Conservation (phyloP, 169 alveolate genomes). For the Babesia divergens region DNA sequence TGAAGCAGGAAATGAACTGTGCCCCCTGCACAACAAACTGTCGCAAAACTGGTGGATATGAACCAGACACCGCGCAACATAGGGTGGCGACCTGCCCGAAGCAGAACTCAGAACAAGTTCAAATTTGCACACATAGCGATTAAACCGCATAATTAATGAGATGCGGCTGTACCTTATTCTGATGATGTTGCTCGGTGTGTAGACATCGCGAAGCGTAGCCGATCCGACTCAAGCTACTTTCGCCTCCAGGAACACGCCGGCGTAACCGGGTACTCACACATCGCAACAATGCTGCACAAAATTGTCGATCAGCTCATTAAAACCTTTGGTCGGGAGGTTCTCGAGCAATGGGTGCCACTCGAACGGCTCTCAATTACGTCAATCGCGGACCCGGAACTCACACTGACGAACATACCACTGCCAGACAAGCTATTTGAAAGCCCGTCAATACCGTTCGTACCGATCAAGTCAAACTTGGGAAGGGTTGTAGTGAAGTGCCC, state of each 20-base stretch:
- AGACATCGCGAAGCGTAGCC: background rate
- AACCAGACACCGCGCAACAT: slow-evolving; percentile 2
- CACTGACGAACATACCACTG: slow-evolving; percentile 74
- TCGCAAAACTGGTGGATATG: slow-evolving; percentile 14
- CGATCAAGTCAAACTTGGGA: slow-evolving; percentile 76
- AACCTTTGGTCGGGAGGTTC: slow-evolving; percentile 71
- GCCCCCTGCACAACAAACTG: background rate
- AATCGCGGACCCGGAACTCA: slow-evolving; percentile 75
- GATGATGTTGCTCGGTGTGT: background rate
- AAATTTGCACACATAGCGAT: too few species aligned
- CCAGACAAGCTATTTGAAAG: slow-evolving; percentile 78
- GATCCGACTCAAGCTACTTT: background rate
- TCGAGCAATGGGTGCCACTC: slow-evolving; percentile 77
- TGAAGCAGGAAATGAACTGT: background rate
- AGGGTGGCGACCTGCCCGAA: too few species aligned
- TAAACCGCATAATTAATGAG: background rate
- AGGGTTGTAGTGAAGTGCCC: slow-evolving; percentile 72
- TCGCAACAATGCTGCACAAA: slow-evolving; percentile 58
- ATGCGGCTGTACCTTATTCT: background rate
- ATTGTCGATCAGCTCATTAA: slow-evolving; percentile 69
- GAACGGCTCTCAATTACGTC: slow-evolving; percentile 72
- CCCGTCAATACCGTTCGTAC: slow-evolving; percentile 76
- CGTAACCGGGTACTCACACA: background rate
- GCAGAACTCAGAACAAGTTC: too few species aligned
- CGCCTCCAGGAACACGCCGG: background rate